Base-by-base conservation (phyloP, 2,329 filamentous ascomycete genomes). In the Arthroderma sp. region DNA sequence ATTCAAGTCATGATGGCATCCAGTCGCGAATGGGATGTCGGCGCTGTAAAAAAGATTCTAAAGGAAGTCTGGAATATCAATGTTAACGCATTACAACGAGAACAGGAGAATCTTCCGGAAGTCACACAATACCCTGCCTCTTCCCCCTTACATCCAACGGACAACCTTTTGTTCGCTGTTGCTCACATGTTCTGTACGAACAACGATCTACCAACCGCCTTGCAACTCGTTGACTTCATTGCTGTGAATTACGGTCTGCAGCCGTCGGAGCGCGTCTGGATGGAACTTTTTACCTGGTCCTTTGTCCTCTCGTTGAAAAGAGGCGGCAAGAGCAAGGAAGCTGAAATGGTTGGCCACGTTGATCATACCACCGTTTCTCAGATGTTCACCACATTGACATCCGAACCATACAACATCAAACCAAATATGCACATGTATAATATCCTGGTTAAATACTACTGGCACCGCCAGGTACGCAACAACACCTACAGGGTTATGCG, bases 131-230 rank as follows among this genome's bases (percentile, higher is more conserved):
- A 75, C 37, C 57, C 66, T 1, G 54, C 52, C 0, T 66, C 69
- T 29, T 80, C 75, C 1, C 71, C 75, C 5, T 59, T 82, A 30
- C 65, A 68, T 42, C 84, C 85, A 2, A 77, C 74, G 0, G 50
- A 59, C 5, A 65, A 67, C 2, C 67, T 88, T 0, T 68, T 89
- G 22, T 68, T 75, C 44, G 73, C 80, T 6, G 64, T 88, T n/a
- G 80, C 81, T 4, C 78, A 86, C 56, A 68, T 71, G 1, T 83
- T 81, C 50, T 75, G 81, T n/a, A 72, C 70, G 49, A 84, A 81
- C 60, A 78, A 74, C 40, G 70, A 80, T 44, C 68, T 86, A 3
- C 58, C 68, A 1, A 66, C 70, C 1, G 82, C 77, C 8, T 56
- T 81, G 28, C 69, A 73, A 36, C 55, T 82, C 0, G 63, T 87